A percentile compares a stretch with the other conserved stretches of the same genome.
Evolutionary conservation across 169 alveolate species (phyloP).

Genomic region (Theileria luwenshuni): DNA sequence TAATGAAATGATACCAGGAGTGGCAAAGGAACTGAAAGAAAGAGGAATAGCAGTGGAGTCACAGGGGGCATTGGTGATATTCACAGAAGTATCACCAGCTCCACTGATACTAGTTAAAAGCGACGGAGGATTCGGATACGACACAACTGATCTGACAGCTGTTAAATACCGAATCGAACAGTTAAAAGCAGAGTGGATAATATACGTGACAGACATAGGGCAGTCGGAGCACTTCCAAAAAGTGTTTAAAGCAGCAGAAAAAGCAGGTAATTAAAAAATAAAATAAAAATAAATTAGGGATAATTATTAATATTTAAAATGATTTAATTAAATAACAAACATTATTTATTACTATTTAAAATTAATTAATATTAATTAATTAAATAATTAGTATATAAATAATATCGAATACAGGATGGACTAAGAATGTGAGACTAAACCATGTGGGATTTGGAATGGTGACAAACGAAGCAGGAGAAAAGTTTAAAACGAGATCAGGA

Average conservation of each 20-base stretch:
- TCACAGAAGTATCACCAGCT: constrained; percentile 76
- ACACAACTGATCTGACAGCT: constrained; percentile 98
- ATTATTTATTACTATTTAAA: too few relatives aligned
- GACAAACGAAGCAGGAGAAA: constrained; percentile 91
- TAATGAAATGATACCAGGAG: constrained; percentile 86
- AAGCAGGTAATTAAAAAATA: constrained; percentile 85
- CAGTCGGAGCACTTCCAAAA: constrained; percentile 92
- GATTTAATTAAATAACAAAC: too few relatives aligned
- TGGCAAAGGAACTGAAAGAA: constrained; percentile 82
- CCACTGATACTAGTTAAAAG: constrained; percentile 96
- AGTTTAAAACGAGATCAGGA: constrained; percentile 95
- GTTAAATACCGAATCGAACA: constrained; percentile 76
- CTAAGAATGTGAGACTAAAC: constrained; percentile 80
- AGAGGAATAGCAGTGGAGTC: constrained; percentile 83
- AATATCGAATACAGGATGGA: constrained; percentile 74
- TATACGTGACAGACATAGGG: constrained; percentile 95
- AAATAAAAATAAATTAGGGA: too few relatives aligned
- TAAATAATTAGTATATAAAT: too few relatives aligned
- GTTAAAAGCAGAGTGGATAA: constrained; percentile 87
- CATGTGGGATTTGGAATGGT: constrained; percentile 98
- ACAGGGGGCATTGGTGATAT: constrained; percentile 93
- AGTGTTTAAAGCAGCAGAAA: constrained; percentile 91
- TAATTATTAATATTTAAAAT: too few relatives aligned
- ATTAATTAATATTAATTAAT: too few relatives aligned
- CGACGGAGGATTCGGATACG: constrained; percentile 99